Conservation (phyloP, 2,329 filamentous ascomycete species). For the Xylaria sp. region DNA sequence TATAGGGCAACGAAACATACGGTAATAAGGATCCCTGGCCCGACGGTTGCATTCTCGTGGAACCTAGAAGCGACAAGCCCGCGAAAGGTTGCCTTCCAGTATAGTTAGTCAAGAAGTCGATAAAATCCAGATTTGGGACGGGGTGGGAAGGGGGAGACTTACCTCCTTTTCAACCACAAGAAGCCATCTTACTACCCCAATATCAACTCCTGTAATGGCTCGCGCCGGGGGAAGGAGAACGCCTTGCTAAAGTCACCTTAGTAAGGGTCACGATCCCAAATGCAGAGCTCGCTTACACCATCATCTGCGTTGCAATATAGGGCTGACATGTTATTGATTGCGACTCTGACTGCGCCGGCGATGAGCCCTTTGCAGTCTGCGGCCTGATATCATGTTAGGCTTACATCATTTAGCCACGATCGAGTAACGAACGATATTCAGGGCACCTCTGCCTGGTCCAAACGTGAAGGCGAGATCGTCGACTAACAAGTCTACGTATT, state of each 20-base stretch:
- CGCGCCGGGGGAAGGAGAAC: conserved; percentile 62
- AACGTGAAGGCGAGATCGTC: conserved; percentile 77
- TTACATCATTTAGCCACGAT: background rate
- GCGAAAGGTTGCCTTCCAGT: conserved; percentile 71
- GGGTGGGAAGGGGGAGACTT: conserved; percentile 4
- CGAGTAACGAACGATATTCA: conserved; percentile 70
- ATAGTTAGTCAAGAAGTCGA: conserved; percentile 2
- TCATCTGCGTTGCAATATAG: conserved; percentile 39
- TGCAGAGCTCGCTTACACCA: conserved; percentile 35
- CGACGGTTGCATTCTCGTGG: conserved; percentile 54
- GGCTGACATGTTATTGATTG: conserved; percentile 38
- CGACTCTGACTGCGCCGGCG: conserved; percentile 59
- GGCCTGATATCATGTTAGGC: conserved; percentile 53
- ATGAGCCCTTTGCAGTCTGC: conserved; percentile 77
- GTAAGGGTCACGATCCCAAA: background rate
- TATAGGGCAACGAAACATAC: conserved; percentile 46
- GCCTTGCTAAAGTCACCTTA: conserved; percentile 52
- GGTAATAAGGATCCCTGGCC: conserved; percentile 71
- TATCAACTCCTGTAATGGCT: conserved; percentile 55
- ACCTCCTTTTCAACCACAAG: conserved; percentile 83
- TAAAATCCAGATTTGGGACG: background rate
- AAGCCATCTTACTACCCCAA: conserved; percentile 64
- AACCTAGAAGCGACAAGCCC: conserved; percentile 64
- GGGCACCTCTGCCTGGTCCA: conserved; percentile 62
- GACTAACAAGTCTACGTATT: conserved; percentile 71